Evolutionary conservation across 495 filamentous ascomycete species (phyloP).

Genomic region (Neohortaea acidophila): DNA sequence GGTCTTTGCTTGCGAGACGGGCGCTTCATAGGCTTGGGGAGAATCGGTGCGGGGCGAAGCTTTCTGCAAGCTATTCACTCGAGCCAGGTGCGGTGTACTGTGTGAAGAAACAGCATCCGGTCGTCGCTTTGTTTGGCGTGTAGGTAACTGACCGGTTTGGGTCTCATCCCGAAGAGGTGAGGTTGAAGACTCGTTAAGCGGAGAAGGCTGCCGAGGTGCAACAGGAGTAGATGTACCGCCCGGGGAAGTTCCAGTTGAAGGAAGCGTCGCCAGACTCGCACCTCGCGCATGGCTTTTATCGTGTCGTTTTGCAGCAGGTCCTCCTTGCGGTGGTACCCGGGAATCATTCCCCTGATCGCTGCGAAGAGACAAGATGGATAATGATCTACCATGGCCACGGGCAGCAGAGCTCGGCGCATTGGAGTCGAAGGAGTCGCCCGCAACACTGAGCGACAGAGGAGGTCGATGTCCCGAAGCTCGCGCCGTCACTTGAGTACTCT

Average conservation of each 20-base stretch:
- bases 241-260: neutral
- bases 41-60: no score
- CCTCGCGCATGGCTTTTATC: constrained; percentile 58
- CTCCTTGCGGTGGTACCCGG: constrained; percentile 2
- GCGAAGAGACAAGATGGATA: constrained; percentile 91
- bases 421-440: no score
- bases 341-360: constrained; percentile 29
- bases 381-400: constrained; percentile 58
- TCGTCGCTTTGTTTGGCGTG: constrained; percentile 4
- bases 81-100: constrained; percentile 12
- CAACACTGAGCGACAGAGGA: constrained; percentile 42
- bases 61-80: neutral
- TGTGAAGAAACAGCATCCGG: constrained; percentile 13
- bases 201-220: constrained; percentile 17
- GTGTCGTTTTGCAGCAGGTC: constrained; percentile 32
- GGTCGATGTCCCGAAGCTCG: constrained; percentile 39
- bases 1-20: no score
- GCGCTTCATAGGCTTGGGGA: no score
- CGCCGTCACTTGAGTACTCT: constrained; percentile 1
- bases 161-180: constrained; percentile 5
- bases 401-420: no score
- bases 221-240: constrained; percentile 3
- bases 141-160: constrained; percentile 1
- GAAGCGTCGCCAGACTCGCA: constrained; percentile 42
- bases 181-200: constrained; percentile 13